Percentiles rank a stretch among this genome's conserved stretches.
phyloP scores from a whole-genome alignment of 2,329 filamentous ascomycete genomes.

The Cladosporium sp. region DNA sequence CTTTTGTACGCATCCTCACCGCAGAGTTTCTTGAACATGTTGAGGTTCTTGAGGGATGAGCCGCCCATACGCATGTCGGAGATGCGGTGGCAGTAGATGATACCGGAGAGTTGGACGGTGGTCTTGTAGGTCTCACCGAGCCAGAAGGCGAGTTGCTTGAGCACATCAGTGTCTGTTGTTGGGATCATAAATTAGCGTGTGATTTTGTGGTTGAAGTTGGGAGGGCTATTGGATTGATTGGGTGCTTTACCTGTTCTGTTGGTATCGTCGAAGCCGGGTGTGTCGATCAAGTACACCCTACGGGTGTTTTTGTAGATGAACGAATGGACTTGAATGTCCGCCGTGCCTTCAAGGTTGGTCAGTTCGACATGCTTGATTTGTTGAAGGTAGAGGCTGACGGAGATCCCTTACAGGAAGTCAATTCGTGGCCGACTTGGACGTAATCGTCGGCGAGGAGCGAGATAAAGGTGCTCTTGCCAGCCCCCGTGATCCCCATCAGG shows the following conservation, averaged over 20 bases:
- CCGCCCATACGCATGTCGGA: slow-evolving; percentile 39
- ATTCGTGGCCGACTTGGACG: slow-evolving; percentile 27
- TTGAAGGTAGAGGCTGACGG: too few species aligned
- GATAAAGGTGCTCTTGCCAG: slow-evolving; percentile 39
- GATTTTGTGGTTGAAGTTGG: too few species aligned
- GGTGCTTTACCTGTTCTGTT: slow-evolving; percentile 22
- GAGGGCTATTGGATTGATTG: too few species aligned
- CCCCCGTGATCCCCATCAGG: slow-evolving; percentile 40
- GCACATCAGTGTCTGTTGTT: slow-evolving; percentile 39
- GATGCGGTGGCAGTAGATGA: slow-evolving; percentile 46
- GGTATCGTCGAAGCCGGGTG: slow-evolving; percentile 15
- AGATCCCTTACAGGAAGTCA: slow-evolving; percentile 30
- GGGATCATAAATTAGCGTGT: not conserved
- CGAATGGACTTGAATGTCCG: slow-evolving; percentile 5
- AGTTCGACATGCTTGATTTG: not conserved
- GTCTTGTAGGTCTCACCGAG: slow-evolving; percentile 31
- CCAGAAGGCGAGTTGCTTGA: slow-evolving; percentile 38
- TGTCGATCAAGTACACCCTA: slow-evolving; percentile 10
- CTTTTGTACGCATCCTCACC: slow-evolving; percentile 38
- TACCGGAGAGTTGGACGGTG: slow-evolving; percentile 35
- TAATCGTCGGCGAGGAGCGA: slow-evolving; percentile 9
- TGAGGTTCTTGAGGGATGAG: slow-evolving; percentile 37
- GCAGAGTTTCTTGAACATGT: slow-evolving; percentile 43
- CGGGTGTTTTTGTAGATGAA: slow-evolving; percentile 12
- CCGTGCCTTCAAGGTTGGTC: not conserved